Percentiles rank a stretch among this genome's conserved stretches.
These are phyloP conservation scores for Fraxinus albicans DNA, from an alignment of 305 asterid species.

Conservation along the genomic window DNA sequence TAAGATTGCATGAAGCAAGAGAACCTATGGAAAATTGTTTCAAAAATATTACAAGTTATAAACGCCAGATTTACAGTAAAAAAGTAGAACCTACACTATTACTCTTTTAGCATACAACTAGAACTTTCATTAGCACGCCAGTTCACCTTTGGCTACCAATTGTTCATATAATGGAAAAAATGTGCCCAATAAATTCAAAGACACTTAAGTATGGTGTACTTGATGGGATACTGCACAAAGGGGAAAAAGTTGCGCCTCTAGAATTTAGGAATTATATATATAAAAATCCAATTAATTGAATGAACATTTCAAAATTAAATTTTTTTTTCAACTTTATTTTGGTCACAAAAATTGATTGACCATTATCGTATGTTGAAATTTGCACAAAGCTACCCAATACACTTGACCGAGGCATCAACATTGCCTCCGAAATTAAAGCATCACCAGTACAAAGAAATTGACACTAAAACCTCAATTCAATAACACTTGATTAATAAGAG, in stretches of 20 bases:
- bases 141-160: slow-evolving; percentile 1
- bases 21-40: slow-evolving; percentile 23
- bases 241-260: neutral
- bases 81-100: neutral
- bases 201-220: neutral
- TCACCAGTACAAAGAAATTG: slow-evolving; percentile 8
- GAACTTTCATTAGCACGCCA: neutral
- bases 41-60: neutral
- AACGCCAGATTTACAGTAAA: neutral
- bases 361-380: neutral
- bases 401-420: slow-evolving; percentile 20
- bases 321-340: neutral
- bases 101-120: neutral
- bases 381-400: neutral
- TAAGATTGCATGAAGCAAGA: slow-evolving; percentile 44
- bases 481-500: slow-evolving; percentile 14
- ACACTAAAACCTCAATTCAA: neutral
- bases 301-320: neutral
- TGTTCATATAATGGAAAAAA: neutral
- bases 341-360: slow-evolving; percentile 15
- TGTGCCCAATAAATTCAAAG: slow-evolving; percentile 1
- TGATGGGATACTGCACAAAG: neutral
- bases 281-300: neutral
- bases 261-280: neutral
- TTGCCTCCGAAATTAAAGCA: slow-evolving; percentile 22